Base-by-base conservation (phyloP, 768 basidiomycete genomes). In the Nidula microcarpa region DNA sequence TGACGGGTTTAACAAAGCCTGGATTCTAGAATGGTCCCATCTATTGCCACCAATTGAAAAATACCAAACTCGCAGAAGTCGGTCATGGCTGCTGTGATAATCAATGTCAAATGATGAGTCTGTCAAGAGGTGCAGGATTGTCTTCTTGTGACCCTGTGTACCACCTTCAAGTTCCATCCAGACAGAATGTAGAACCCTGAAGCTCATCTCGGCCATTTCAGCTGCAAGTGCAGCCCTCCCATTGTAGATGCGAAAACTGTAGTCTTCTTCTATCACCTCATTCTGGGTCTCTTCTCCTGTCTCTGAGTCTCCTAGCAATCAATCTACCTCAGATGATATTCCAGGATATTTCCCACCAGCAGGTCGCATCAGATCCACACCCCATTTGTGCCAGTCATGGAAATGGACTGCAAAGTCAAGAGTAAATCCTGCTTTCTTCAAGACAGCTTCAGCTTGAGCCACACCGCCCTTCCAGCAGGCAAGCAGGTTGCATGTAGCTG, bases 331-430 rank as follows among this genome's bases (percentile, higher is more conserved):
- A 5, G 46, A 37, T n/a, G 65, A 60, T 14, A 67, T 57, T n/a
- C 62, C 64, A 11, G 65, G 66, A 52, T 67, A 69, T 43, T 62
- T 61, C 4, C 66, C 62, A 8, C 60, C 60, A 2, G 53, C 54
- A 1, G 67, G 66, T 6, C 60, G 49, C 51, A 67, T 48, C 23
- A 69, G 51, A 39, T 69, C 65, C 5, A 58, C 52, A 16, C 51
- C 50, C 3, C 14, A 11, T n/a, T 11, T 16, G 10, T 43, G 23
- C 47, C 54, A 60, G 23, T 45, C 43, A 8, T 17, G 32, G 16
- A 55, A 57, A 30, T 23, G 49, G 7, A 6, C 37, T 33, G 18
- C 39, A 43, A 56, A 58, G 48, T 44, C 17, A 46, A 53, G 35
- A 13, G n/a, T 4, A 17, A 23, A 48, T 9, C 52, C 52, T 30